Evolutionary conservation across 2,329 filamentous ascomycete species (phyloP).

Genomic region (Cytospora piceae): DNA sequence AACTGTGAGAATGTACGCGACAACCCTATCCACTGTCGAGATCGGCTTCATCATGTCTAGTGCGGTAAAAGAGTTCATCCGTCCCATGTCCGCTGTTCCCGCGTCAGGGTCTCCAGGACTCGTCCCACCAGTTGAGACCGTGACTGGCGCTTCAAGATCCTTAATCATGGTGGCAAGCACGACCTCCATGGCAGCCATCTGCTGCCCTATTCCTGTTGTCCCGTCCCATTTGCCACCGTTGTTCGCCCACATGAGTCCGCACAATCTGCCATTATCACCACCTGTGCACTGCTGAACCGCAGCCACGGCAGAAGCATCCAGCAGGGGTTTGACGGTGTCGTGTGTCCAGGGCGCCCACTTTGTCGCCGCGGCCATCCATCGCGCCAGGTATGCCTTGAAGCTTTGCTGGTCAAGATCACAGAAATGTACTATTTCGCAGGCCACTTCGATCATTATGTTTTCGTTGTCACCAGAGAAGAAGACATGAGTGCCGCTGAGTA

Average conservation of each 20-base stretch:
- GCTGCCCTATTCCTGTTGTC: constrained; percentile 66
- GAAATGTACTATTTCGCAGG: constrained; percentile 63
- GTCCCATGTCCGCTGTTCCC: constrained; percentile 51
- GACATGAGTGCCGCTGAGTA: constrained; percentile 56
- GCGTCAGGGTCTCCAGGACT: constrained; percentile 48
- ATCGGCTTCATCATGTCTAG: constrained; percentile 43
- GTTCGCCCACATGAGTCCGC: constrained; percentile 63
- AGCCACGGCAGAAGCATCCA: constrained; percentile 59
- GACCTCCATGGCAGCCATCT: constrained; percentile 71
- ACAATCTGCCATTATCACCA: constrained; percentile 60
- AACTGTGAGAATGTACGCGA: constrained; percentile 66
- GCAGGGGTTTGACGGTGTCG: constrained; percentile 54
- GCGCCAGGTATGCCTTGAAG: constrained; percentile 66
- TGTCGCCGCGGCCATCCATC: constrained; percentile 64
- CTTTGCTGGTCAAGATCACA: constrained; percentile 66
- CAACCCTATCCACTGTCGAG: constrained; percentile 66
- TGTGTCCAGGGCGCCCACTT: constrained; percentile 66
- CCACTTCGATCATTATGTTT: constrained; percentile 66
- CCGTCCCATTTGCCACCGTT: constrained; percentile 57
- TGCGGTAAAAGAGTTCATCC: constrained; percentile 36
- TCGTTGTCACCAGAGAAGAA: constrained; percentile 49
- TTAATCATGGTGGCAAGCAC: constrained; percentile 64
- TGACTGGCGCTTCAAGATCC: constrained; percentile 47
- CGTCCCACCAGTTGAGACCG: constrained; percentile 60
- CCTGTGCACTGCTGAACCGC: constrained; percentile 62